Evolutionary conservation across 768 basidiomycete species (phyloP).

Genomic region (Artomyces pyxidatus): DNA sequence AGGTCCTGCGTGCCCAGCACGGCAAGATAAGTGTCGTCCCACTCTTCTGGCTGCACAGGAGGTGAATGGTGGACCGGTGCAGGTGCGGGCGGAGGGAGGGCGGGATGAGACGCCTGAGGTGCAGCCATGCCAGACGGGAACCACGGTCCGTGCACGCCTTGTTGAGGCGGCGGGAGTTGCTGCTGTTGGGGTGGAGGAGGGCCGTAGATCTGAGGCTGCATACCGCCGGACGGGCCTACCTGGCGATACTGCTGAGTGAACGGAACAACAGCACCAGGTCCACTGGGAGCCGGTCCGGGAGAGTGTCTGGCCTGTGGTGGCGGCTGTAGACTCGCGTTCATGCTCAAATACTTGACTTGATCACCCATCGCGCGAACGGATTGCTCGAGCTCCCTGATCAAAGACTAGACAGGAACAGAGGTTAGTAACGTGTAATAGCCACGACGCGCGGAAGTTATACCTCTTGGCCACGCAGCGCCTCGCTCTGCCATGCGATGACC

Average conservation of each 20-base stretch:
- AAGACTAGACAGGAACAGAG: constrained; percentile 33
- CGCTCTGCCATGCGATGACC: constrained; percentile 73
- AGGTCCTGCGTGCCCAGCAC: constrained; percentile 71
- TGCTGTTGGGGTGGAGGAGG: constrained; percentile 16
- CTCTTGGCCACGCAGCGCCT: constrained; percentile 72
- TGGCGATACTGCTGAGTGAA: constrained; percentile 18
- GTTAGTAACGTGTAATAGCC: constrained; percentile 12
- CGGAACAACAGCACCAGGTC: background rate
- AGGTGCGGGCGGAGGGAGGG: constrained; percentile 52
- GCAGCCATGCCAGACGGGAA: constrained; percentile 61
- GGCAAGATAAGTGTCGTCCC: constrained; percentile 77
- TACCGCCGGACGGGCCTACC: constrained; percentile 29
- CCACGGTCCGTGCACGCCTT: constrained; percentile 38
- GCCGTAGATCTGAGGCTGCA: constrained; percentile 26
- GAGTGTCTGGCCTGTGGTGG: constrained; percentile 15
- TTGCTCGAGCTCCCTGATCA: constrained; percentile 77
- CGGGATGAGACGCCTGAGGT: constrained; percentile 76
- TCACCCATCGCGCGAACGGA: constrained; percentile 68
- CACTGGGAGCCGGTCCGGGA: constrained; percentile 12
- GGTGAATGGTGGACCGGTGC: constrained; percentile 39
- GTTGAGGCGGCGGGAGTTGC: constrained; percentile 11
- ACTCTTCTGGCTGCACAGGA: constrained; percentile 60
- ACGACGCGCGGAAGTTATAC: constrained; percentile 31
- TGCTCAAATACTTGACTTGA: constrained; percentile 71
- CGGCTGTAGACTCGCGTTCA: constrained; percentile 32